phyloP scores from a whole-genome alignment of 164 flowering plant species.

The Saururus chinensis region DNA sequence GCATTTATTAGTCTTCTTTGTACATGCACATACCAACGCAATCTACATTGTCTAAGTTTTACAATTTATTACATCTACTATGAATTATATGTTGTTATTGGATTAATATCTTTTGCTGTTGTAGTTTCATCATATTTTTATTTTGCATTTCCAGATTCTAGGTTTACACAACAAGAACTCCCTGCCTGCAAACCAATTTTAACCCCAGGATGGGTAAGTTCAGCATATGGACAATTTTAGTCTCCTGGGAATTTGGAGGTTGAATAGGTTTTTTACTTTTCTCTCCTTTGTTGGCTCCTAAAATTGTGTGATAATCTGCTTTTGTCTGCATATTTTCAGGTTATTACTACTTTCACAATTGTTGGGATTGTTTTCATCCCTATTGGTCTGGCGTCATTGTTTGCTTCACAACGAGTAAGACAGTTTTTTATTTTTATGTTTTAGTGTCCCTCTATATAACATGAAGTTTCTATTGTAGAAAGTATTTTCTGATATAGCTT shows the following conservation, averaged over 20 bases:
- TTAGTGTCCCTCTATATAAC: too few species aligned
- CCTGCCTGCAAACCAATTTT: slow-evolving; percentile 92
- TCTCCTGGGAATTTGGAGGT: too few species aligned
- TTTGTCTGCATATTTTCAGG: slow-evolving; percentile 28
- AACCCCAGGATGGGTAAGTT: slow-evolving; percentile 76
- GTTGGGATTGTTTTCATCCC: slow-evolving; percentile 75
- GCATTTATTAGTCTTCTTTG: too few species aligned
- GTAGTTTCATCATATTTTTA: too few species aligned
- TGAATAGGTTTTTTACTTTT: neutral
- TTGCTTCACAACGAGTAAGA: slow-evolving; percentile 67
- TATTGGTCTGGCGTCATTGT: slow-evolving; percentile 67
- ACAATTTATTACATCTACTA: too few species aligned
- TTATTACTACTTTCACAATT: slow-evolving; percentile 46
- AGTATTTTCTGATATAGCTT: neutral
- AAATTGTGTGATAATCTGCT: too few species aligned
- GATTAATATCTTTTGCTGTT: too few species aligned
- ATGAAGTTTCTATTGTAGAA: neutral
- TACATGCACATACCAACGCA: too few species aligned
- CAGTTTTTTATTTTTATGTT: neutral
- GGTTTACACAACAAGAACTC: slow-evolving; percentile 90
- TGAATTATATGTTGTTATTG: too few species aligned
- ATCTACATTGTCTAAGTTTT: too few species aligned
- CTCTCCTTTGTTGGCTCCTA: neutral
- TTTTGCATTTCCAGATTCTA: slow-evolving; percentile 51
- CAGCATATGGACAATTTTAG: neutral